These are phyloP conservation scores for Psilocybe cyanescens DNA, from an alignment of 768 basidiomycete genomes.

Conservation along the genomic window DNA sequence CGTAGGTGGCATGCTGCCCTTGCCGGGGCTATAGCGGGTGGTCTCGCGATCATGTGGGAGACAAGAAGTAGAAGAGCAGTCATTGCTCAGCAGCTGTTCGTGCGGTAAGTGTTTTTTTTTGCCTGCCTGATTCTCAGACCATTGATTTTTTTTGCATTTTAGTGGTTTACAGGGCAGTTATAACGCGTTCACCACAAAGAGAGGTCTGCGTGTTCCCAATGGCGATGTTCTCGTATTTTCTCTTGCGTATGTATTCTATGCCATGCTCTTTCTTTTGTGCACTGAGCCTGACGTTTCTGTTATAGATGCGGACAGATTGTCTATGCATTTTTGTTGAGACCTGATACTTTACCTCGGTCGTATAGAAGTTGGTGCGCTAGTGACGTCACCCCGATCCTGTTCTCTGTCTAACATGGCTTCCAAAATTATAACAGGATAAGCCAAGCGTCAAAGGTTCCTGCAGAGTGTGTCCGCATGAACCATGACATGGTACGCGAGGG, in stretches of 20 bases:
- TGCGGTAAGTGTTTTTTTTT: constrained; percentile 57
- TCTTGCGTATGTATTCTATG: constrained; percentile 52
- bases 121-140: not conserved
- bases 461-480: constrained; percentile 64
- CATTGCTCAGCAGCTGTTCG: constrained; percentile 89
- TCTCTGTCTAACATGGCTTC: not conserved
- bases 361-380: constrained; percentile 70
- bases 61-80: constrained; percentile 62
- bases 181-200: constrained; percentile 73
- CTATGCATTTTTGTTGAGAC: constrained; percentile 76
- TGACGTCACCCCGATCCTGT: not conserved
- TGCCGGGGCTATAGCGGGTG: constrained; percentile 79
- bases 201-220: constrained; percentile 74
- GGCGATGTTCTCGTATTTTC: constrained; percentile 86
- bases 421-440: constrained; percentile 57
- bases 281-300: not conserved
- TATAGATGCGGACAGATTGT: constrained; percentile 83
- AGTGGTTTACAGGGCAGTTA: constrained; percentile 92
- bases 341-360: constrained; percentile 82
- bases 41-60: constrained; percentile 77
- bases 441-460: constrained; percentile 66
- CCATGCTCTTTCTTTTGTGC: not conserved
- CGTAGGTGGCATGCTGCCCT: constrained; percentile 79
- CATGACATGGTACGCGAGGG: constrained; percentile 60
- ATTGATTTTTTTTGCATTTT: not conserved